These are phyloP conservation scores for Camellia granthamiana DNA, from an alignment of 148 eudicot genomes.

Conservation along the genomic window DNA sequence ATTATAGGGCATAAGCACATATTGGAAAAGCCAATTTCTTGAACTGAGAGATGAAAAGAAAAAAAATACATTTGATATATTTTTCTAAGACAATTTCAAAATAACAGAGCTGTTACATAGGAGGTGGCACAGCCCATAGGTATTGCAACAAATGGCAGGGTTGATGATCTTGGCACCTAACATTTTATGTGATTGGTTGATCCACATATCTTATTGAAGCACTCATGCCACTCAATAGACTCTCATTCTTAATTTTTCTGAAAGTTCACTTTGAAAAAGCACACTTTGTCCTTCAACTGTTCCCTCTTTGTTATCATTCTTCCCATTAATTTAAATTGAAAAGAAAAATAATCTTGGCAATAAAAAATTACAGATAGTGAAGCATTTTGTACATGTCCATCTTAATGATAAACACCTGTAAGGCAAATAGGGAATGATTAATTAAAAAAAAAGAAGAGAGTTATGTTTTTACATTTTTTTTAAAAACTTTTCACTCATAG, in stretches of 20 bases:
- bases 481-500: no score
- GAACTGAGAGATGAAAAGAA: neutral
- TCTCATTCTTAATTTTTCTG: neutral
- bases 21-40: neutral
- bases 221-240: neutral
- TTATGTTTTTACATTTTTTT: no score
- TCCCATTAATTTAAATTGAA: neutral
- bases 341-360: neutral
- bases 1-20: neutral
- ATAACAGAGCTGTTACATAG: neutral
- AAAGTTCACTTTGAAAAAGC: neutral
- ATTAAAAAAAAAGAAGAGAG: no score
- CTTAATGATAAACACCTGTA: neutral
- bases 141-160: neutral
- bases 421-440: no score
- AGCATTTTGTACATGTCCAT: neutral
- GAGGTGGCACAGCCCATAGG: neutral
- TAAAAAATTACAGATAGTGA: neutral
- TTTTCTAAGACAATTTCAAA: neutral
- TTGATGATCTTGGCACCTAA: neutral
- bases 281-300: neutral
- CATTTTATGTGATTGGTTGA: neutral
- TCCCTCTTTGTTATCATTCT: slow-evolving; percentile 1
- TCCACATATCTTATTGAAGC: neutral
- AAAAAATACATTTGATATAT: neutral